These are phyloP conservation scores for Fusarium annulatum DNA, from an alignment of 2,329 filamentous ascomycete genomes.

Conservation along the genomic window DNA sequence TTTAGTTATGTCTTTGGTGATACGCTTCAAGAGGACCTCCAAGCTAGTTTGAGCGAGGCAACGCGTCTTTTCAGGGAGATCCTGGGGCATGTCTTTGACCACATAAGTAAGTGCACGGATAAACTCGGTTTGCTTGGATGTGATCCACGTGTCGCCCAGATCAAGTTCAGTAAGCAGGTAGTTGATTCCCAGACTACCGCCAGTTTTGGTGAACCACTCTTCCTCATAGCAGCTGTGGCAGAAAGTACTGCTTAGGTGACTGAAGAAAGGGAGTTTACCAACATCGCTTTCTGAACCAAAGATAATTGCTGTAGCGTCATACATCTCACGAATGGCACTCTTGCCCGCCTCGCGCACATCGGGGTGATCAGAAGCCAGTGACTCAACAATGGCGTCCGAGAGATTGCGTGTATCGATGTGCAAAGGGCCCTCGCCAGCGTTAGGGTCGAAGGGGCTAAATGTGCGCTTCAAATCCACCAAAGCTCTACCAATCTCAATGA, in stretches of 20 bases:
- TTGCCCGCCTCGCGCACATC: constrained; percentile 86
- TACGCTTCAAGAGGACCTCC: constrained; percentile 79
- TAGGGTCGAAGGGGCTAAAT: constrained; percentile 83
- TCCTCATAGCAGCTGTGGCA: constrained; percentile 97
- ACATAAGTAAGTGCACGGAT: constrained; percentile 94
- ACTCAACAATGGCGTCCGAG: constrained; percentile 90
- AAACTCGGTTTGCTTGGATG: constrained; percentile 85
- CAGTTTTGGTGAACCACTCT: constrained; percentile 98
- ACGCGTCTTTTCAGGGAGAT: constrained; percentile 90
- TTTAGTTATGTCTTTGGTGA: constrained; percentile 82
- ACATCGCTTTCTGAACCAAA: constrained; percentile 80
- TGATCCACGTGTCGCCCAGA: constrained; percentile 85
- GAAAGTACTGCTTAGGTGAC: constrained; percentile 82
- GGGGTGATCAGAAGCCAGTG: constrained; percentile 84
- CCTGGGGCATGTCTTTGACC: constrained; percentile 96
- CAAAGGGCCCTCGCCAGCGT: constrained; percentile 86
- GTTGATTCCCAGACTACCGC: constrained; percentile 89
- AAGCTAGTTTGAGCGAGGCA: constrained; percentile 85
- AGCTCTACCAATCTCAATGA: constrained; percentile 89
- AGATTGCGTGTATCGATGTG: constrained; percentile 88
- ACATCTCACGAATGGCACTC: constrained; percentile 79
- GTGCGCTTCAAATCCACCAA: constrained; percentile 82
- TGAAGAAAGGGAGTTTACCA: constrained; percentile 84
- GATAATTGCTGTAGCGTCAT: constrained; percentile 79
- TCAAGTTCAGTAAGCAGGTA: constrained; percentile 87